Percentiles rank a stretch among this genome's conserved stretches.
phyloP scores from a whole-genome alignment of 2,329 filamentous ascomycete genomes.

The Aureobasidium sp. region DNA sequence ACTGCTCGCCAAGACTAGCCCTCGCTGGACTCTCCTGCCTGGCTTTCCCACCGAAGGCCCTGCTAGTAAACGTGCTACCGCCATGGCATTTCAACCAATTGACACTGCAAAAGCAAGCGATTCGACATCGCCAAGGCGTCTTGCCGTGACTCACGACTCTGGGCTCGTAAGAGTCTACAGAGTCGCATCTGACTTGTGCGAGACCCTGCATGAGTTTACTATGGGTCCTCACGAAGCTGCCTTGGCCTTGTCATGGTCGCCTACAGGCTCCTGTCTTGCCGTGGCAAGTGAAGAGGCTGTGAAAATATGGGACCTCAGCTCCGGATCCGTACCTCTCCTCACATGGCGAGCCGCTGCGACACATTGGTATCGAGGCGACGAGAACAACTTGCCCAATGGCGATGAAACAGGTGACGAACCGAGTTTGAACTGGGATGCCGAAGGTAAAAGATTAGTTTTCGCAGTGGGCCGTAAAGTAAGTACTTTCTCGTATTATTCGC shows the following conservation, averaged over 20 bases:
- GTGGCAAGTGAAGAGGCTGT: constrained; percentile 38
- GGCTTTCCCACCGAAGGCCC: constrained; percentile 2
- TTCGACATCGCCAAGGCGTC: constrained; percentile 15
- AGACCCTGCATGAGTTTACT: constrained; percentile 19
- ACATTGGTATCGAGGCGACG: constrained; percentile 18
- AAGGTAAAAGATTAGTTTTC: constrained; percentile 48
- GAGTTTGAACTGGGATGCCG: constrained; percentile 45
- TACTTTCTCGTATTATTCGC: background rate
- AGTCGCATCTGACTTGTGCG: constrained; percentile 19
- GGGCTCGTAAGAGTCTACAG: constrained; percentile 37
- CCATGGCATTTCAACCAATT: constrained; percentile 35
- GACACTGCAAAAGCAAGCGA: constrained; percentile 14
- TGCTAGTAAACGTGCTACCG: constrained; percentile 28
- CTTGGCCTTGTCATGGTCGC: constrained; percentile 38
- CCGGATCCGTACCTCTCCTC: constrained; percentile 20
- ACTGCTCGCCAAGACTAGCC: constrained; percentile 30
- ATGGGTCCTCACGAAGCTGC: constrained; percentile 26
- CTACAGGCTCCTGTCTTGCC: constrained; percentile 37
- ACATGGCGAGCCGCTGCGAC: constrained; percentile 25
- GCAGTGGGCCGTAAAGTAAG: constrained; percentile 31
- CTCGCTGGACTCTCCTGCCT: constrained; percentile 12
- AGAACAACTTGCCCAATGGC: constrained; percentile 17
- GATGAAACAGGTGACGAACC: constrained; percentile 23
- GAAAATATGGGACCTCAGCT: constrained; percentile 35
- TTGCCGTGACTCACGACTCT: constrained; percentile 36